Conservation (phyloP, 2,329 filamentous ascomycete species). For the Diaporthe velutina region DNA sequence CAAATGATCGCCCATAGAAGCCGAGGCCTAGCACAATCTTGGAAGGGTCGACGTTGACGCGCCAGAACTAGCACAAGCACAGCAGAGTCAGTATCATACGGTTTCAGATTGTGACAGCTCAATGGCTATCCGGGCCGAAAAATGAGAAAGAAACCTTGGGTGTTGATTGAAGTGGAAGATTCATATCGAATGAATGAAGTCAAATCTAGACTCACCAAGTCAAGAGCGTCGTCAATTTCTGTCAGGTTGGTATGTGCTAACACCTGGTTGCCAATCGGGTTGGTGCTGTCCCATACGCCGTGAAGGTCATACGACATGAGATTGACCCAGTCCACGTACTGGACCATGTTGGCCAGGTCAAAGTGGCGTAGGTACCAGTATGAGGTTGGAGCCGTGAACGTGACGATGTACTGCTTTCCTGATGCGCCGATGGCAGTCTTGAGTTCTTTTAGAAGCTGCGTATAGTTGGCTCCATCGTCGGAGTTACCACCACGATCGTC, state of each 20-base stretch:
- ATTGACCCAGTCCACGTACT: conserved; percentile 50
- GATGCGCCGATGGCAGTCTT: neutral
- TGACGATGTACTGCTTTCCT: conserved; percentile 2
- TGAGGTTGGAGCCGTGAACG: conserved; percentile 38
- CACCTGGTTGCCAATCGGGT: conserved; percentile 46
- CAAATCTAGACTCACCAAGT: conserved; percentile 44
- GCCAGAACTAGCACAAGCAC: no score
- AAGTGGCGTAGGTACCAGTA: conserved; percentile 42
- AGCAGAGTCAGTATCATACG: no score
- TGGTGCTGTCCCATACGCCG: conserved; percentile 49
- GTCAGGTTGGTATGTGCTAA: conserved; percentile 56
- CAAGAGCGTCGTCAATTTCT: conserved; percentile 53
- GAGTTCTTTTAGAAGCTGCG: conserved; percentile 43
- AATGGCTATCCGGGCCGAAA: no score
- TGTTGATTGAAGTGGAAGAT: no score
- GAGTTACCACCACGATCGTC: conserved; percentile 45
- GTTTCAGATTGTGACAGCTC: no score
- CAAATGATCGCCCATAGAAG: no score
- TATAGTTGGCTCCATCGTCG: conserved; percentile 45
- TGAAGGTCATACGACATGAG: conserved; percentile 55
- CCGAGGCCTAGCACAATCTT: no score
- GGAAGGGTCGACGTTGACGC: no score
- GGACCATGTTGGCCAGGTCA: conserved; percentile 22
- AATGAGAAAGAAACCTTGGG: no score
- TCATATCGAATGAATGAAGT: no score